phyloP scores from a whole-genome alignment of 495 filamentous ascomycete species.

The Recurvomyces mirabilis region DNA sequence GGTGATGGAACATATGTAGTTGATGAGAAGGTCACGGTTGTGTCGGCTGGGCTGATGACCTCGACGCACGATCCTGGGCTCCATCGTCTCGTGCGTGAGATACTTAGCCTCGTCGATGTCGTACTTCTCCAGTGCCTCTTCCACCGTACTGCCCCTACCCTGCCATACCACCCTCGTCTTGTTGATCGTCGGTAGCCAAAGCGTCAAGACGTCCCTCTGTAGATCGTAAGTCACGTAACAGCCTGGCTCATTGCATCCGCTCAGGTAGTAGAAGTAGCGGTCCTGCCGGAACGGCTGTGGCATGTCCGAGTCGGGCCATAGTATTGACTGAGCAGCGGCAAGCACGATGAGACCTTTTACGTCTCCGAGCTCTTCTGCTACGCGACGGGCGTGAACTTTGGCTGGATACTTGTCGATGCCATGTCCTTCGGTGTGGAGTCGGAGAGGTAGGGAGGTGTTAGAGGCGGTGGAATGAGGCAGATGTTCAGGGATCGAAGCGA shows the following conservation, averaged over 20 bases:
- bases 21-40: slow-evolving; percentile 37
- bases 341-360: slow-evolving; percentile 49
- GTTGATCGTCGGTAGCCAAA: slow-evolving; percentile 35
- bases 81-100: neutral
- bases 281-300: slow-evolving; percentile 50
- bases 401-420: slow-evolving; percentile 37
- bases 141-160: slow-evolving; percentile 42
- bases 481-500: no score
- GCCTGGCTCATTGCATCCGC: slow-evolving; percentile 48
- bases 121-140: slow-evolving; percentile 38
- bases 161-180: slow-evolving; percentile 48
- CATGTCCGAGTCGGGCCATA: slow-evolving; percentile 51
- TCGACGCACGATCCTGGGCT: slow-evolving; percentile 15
- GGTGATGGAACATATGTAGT: neutral
- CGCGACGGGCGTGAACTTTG: slow-evolving; percentile 67
- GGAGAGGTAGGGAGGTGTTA: no score
- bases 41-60: no score
- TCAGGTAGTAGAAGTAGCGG: slow-evolving; percentile 62
- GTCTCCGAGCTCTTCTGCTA: slow-evolving; percentile 53
- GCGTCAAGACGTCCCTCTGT: slow-evolving; percentile 40
- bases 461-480: no score
- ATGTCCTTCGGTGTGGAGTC: no score
- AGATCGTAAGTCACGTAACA: slow-evolving; percentile 56
- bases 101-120: slow-evolving; percentile 10
- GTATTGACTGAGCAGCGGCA: slow-evolving; percentile 36